Evolutionary conservation across 73 alveolate genomes (phyloP), one percentile per base, ranked within the genome.

Genomic region (Effrenium voratum): DNA sequence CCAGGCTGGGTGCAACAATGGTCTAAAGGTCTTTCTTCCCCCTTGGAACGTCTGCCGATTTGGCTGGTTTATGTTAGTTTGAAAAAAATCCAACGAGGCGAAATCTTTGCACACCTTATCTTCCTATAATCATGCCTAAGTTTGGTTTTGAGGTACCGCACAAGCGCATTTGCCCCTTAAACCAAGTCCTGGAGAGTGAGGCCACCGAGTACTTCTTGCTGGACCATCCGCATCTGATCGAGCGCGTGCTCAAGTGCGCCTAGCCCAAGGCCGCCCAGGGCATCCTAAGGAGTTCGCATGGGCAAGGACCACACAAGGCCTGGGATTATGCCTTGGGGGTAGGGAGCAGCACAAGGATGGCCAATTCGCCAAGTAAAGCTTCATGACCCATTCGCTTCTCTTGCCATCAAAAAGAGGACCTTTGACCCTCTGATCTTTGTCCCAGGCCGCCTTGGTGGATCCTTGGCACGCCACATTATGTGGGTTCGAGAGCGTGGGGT

Each of bases 211-310:
- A 87, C 52, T 59, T 87, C 32, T 75, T 87, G 44, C 84, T 43
- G 46, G 95, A 87, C 36, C 95, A 87, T 50, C 95, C 95, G 6
- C 95, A 87, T 12, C 26, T 87, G 84, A 63, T 87, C 34, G 95
- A 87, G 95, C 83, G 95, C 36, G 95, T 87, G 84, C 84, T 87
- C 72, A 59, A 87, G 95, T 85, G 81, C 93, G 81, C 80, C 93
- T 38, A 15, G 52, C 5, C 32, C 46, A 73, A 55, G 68, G n/a
- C n/a, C n/a, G n/a, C n/a, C n/a, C n/a, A n/a, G 68, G 15, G 15
- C 68, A 28, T 55, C 68, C 68, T 57, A 24, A 32, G 28, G 19
- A 32, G 3, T 2, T 57, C 72, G 34, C 72, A 6, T 26, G 28
- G 72, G 19, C 72, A 4, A 5, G 34, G 72, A 57, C 19, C 72